A percentile compares a stretch with the other conserved stretches of the same genome.
These are phyloP conservation scores for Cylindrodendrum hubeiense DNA, from an alignment of 2,329 filamentous ascomycete species.

Conservation along the genomic window DNA sequence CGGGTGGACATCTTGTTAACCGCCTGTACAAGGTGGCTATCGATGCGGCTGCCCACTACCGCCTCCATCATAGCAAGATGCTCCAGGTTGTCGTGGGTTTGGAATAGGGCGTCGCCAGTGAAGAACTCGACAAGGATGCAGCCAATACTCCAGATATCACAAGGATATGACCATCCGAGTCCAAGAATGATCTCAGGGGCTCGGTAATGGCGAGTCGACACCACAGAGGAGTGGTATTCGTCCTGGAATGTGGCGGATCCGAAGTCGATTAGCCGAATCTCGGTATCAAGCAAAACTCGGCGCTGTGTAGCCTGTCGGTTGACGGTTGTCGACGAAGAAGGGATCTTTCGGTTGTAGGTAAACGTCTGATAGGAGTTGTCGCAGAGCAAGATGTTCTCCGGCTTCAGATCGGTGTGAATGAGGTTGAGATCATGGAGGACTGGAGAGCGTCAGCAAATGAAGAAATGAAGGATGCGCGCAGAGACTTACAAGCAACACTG, in stretches of 20 bases:
- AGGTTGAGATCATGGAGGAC: slow-evolving; percentile 97
- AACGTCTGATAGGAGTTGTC: slow-evolving; percentile 77
- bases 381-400: slow-evolving; percentile 77
- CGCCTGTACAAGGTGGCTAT: slow-evolving; percentile 65
- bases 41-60: slow-evolving; percentile 71
- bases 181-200: slow-evolving; percentile 79
- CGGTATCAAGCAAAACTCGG: slow-evolving; percentile 74
- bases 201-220: slow-evolving; percentile 77
- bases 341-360: slow-evolving; percentile 77
- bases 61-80: slow-evolving; percentile 83
- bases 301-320: slow-evolving; percentile 73
- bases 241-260: slow-evolving; percentile 80
- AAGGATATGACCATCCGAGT: slow-evolving; percentile 78
- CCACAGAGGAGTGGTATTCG: slow-evolving; percentile 79
- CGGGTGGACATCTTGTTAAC: slow-evolving; percentile 66
- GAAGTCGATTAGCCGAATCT: slow-evolving; percentile 79
- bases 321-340: slow-evolving; percentile 72
- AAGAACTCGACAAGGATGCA: slow-evolving; percentile 81
- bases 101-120: slow-evolving; percentile 78
- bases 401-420: slow-evolving; percentile 88
- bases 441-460: slow-evolving; percentile 51
- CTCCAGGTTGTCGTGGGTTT: slow-evolving; percentile 79
- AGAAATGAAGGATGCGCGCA: neutral
- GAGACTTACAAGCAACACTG: slow-evolving; percentile 91
- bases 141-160: slow-evolving; percentile 81